Percentiles rank a stretch among this genome's conserved stretches.
Conservation (phyloP, 176 grass and related monocot genomes). For the Eremochloa ophiuroides region DNA sequence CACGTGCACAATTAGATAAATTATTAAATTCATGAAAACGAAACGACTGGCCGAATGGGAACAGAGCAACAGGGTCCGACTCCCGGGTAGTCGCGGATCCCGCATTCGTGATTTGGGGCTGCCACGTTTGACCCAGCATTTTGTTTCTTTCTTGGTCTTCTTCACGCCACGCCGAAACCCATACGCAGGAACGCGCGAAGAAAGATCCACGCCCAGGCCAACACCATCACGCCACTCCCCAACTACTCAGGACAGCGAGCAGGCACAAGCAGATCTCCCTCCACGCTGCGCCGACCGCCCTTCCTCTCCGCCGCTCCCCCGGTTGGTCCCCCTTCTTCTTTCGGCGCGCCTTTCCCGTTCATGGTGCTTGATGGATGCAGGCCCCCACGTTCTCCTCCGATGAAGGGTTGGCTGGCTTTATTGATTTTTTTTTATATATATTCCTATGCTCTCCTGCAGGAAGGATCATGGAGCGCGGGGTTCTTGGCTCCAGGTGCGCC, state of each 20-base stretch:
- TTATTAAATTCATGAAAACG: too few species aligned
- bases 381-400: background rate
- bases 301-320: background rate
- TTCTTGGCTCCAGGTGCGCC: constrained; percentile 5
- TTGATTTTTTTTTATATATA: background rate
- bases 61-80: too few species aligned
- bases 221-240: background rate
- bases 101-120: too few species aligned
- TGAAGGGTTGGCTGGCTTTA: background rate
- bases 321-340: background rate
- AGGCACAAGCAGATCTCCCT: constrained; percentile 10
- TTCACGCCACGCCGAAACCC: too few species aligned
- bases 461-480: constrained; percentile 38
- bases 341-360: background rate
- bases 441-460: background rate
- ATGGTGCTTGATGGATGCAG: background rate
- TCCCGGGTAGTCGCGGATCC: too few species aligned
- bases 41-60: too few species aligned
- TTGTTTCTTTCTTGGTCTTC: too few species aligned
- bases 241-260: background rate
- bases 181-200: background rate
- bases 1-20: too few species aligned
- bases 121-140: too few species aligned
- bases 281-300: background rate
- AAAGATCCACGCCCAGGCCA: background rate